phyloP scores from a whole-genome alignment of 2,329 filamentous ascomycete species.

The Botrytis medusae region DNA sequence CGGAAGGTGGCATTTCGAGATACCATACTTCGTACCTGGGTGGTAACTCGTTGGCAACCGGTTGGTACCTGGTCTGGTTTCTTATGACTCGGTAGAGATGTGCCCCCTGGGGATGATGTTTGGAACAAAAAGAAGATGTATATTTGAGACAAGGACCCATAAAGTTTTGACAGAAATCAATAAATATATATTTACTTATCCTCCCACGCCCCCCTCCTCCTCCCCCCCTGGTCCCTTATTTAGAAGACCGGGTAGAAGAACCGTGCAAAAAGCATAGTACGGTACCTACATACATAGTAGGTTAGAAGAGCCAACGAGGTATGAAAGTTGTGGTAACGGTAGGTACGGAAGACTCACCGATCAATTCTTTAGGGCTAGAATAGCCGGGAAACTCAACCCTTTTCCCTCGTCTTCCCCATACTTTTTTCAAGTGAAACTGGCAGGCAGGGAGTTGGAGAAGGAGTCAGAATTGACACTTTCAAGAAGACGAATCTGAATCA shows the following conservation, averaged over 20 bases:
- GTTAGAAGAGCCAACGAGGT: neutral
- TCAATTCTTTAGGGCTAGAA: slow-evolving; percentile 6
- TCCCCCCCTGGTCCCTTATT: neutral
- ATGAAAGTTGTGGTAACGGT: neutral
- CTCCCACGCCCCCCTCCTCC: neutral
- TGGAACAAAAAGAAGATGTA: neutral
- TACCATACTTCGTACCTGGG: neutral
- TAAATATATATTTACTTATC: neutral
- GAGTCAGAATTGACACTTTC: slow-evolving; percentile 2
- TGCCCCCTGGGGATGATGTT: neutral
- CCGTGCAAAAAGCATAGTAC: neutral
- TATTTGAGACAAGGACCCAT: slow-evolving; percentile 6
- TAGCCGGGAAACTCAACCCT: neutral
- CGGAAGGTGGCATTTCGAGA: neutral
- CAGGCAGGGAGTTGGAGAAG: neutral
- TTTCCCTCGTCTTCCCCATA: neutral
- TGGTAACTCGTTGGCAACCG: too few relatives aligned
- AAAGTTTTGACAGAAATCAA: neutral
- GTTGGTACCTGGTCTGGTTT: too few relatives aligned
- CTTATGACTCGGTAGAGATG: slow-evolving; percentile 9
- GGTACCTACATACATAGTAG: neutral
- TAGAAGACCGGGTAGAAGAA: slow-evolving; percentile 1
- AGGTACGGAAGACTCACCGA: slow-evolving; percentile 1
- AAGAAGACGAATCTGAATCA: slow-evolving; percentile 13
- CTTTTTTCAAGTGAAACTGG: neutral